These are phyloP conservation scores for Coprinopsis strossmayeri DNA, from an alignment of 768 basidiomycete species.

Conservation along the genomic window DNA sequence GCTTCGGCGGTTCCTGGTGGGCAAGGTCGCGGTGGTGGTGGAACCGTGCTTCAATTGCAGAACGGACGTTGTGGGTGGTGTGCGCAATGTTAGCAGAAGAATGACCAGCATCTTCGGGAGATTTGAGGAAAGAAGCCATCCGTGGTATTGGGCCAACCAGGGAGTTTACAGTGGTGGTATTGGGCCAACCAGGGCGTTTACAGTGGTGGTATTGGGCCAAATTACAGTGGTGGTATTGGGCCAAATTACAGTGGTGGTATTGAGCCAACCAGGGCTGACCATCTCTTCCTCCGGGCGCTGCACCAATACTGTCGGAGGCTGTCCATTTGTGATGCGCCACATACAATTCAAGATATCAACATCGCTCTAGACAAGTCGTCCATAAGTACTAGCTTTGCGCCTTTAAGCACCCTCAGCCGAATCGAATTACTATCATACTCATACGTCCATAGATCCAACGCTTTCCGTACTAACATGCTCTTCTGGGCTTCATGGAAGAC, in stretches of 20 bases:
- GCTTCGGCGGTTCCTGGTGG: slow-evolving; percentile 3
- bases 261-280: slow-evolving; percentile 11
- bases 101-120: not conserved
- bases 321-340: too few species aligned
- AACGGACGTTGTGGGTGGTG: slow-evolving; percentile 5
- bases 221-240: too few species aligned
- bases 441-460: slow-evolving; percentile 6
- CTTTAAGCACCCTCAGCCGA: slow-evolving; percentile 5
- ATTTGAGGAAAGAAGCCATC: not conserved
- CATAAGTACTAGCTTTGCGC: slow-evolving; percentile 8
- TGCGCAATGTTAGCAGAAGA: slow-evolving; percentile 1
- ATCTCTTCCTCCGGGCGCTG: not conserved
- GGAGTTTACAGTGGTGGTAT: slow-evolving; percentile 5
- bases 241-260: slow-evolving; percentile 8
- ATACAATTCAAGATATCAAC: slow-evolving; percentile 8
- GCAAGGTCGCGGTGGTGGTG: not conserved
- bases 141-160: slow-evolving; percentile 1
- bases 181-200: slow-evolving; percentile 11
- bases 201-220: too few species aligned
- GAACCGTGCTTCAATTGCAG: slow-evolving; percentile 4
- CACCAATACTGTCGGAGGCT: not conserved
- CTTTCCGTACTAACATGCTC: slow-evolving; percentile 6
- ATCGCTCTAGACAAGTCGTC: slow-evolving; percentile 4
- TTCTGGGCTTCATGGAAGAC: slow-evolving; percentile 5
- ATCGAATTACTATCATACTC: not conserved